Evolutionary conservation across 2,329 filamentous ascomycete species (phyloP).

Genomic region (Fusarium equiseti): DNA sequence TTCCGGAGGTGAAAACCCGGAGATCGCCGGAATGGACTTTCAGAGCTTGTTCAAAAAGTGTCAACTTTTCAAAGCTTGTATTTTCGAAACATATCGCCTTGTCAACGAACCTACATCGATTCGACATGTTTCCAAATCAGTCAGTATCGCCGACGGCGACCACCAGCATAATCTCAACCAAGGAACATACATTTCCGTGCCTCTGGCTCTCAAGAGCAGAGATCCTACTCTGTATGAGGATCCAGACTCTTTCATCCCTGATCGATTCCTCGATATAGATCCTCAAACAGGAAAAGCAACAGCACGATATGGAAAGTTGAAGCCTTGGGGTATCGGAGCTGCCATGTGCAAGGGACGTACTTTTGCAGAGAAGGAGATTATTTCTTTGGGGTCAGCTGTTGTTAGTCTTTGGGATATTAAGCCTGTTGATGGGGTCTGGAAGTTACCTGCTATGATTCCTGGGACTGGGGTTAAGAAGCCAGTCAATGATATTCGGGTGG

Average conservation of each 20-base stretch:
- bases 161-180: conserved; percentile 28
- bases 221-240: conserved; percentile 35
- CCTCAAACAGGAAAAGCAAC: conserved; percentile 13
- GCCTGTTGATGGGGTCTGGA: conserved; percentile 22
- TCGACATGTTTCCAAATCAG: conserved; percentile 27
- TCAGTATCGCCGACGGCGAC: conserved; percentile 26
- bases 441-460: conserved; percentile 26
- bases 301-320: conserved; percentile 39
- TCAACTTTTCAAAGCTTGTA: conserved; percentile 40
- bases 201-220: conserved; percentile 24
- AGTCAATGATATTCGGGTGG: conserved; percentile 27
- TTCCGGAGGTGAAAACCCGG: neutral
- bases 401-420: conserved; percentile 35
- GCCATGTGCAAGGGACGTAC: conserved; percentile 44
- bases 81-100: conserved; percentile 42
- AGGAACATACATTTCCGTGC: conserved; percentile 40
- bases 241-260: conserved; percentile 36
- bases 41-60: conserved; percentile 21
- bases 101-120: conserved; percentile 38
- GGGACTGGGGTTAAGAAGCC: conserved; percentile 33
- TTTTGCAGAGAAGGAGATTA: conserved; percentile 45
- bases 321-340: conserved; percentile 41
- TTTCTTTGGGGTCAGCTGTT: conserved; percentile 29
- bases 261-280: conserved; percentile 38
- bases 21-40: conserved; percentile 34